Percentiles rank a stretch among this genome's conserved stretches.
These are phyloP conservation scores for Caryopteris hybrid DNA, from an alignment of 305 asterid genomes.

Conservation along the genomic window DNA sequence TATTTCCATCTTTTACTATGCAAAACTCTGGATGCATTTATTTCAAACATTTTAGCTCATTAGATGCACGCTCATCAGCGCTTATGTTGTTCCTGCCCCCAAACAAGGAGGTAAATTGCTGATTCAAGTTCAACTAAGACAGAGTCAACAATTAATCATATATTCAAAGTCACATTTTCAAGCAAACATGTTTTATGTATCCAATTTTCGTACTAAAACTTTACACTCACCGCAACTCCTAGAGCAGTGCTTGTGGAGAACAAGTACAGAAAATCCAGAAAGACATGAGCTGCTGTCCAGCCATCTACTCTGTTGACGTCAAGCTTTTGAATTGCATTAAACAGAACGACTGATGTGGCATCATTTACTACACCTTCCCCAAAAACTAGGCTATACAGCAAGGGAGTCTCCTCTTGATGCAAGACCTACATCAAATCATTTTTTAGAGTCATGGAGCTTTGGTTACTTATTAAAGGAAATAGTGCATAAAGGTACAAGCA, in stretches of 20 bases:
- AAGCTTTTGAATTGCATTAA: constrained; percentile 87
- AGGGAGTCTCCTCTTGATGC: constrained; percentile 91
- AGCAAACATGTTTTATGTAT: not conserved
- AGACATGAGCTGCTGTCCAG: constrained; percentile 50
- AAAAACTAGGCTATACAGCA: constrained; percentile 88
- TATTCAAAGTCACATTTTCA: not conserved
- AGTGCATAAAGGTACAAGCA: not conserved
- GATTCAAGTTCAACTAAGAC: not conserved
- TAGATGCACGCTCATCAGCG: not conserved
- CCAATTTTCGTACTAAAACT: not conserved
- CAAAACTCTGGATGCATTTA: not conserved
- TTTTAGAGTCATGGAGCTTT: not conserved
- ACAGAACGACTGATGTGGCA: constrained; percentile 94
- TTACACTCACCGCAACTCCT: constrained; percentile 74
- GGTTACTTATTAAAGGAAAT: constrained; percentile 5
- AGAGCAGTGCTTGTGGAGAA: constrained; percentile 89
- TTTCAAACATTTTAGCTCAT: not conserved
- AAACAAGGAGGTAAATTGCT: not conserved
- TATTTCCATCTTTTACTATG: not conserved
- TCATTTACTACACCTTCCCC: constrained; percentile 99
- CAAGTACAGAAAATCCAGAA: constrained; percentile 68
- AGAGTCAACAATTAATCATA: not conserved
- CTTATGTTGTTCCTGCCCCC: not conserved
- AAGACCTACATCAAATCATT: constrained; percentile 49
- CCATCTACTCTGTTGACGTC: constrained; percentile 59